These are phyloP conservation scores for Dactylellina parvicollis DNA, from an alignment of 2,329 filamentous ascomycete species.

Conservation along the genomic window DNA sequence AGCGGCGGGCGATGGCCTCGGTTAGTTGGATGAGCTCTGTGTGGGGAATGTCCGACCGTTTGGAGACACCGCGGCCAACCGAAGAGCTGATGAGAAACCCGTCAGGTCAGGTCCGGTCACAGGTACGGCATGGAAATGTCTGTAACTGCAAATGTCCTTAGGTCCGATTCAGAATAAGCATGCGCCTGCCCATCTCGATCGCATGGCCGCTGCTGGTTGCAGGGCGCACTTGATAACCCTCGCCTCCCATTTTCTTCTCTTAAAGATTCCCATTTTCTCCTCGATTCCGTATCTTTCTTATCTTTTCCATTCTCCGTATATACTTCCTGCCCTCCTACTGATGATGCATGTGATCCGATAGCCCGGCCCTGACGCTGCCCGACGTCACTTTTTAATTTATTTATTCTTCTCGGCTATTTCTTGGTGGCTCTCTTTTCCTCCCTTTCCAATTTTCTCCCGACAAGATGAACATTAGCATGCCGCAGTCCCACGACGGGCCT, in stretches of 20 bases:
- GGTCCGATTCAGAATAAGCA: not conserved
- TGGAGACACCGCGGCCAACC: slow-evolving; percentile 44
- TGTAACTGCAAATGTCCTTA: not conserved
- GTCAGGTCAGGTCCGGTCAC: not conserved
- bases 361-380: slow-evolving; percentile 3
- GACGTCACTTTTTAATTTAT: slow-evolving; percentile 12
- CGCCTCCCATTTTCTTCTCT: not conserved
- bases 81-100: slow-evolving; percentile 12
- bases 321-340: not conserved
- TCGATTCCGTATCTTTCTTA: not conserved
- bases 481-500: slow-evolving; percentile 53
- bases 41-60: slow-evolving; percentile 48
- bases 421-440: not conserved
- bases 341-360: slow-evolving; percentile 40
- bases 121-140: not conserved
- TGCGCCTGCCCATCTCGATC: slow-evolving; percentile 10
- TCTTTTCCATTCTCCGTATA: not conserved
- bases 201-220: not conserved
- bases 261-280: not conserved
- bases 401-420: slow-evolving; percentile 13
- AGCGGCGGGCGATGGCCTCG: slow-evolving; percentile 12
- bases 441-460: slow-evolving; percentile 1
- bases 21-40: slow-evolving; percentile 30
- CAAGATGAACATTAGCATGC: slow-evolving; percentile 53
- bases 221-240: not conserved